phyloP scores from a whole-genome alignment of 2,329 filamentous ascomycete genomes.

The Colletotrichum simmondsii region DNA sequence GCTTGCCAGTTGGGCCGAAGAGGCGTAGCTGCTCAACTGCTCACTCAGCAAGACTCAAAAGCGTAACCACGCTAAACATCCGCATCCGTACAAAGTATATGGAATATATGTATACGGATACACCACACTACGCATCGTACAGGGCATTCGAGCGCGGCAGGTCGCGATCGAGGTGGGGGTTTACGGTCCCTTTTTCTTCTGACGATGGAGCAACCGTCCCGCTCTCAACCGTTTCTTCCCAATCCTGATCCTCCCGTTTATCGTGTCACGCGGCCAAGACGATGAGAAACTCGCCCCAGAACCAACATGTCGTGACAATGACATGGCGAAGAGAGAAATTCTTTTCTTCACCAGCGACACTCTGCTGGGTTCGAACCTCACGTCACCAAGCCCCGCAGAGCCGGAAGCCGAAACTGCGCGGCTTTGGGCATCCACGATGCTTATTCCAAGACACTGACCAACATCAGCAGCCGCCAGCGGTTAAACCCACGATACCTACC shows the following conservation, averaged over 20 bases:
- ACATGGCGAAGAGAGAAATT: not conserved
- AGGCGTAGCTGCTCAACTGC: constrained; percentile 9
- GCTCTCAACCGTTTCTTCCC: constrained; percentile 1
- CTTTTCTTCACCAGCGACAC: not conserved
- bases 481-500: not conserved
- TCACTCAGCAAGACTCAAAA: not conserved
- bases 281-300: not conserved
- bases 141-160: not conserved
- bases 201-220: constrained; percentile 9
- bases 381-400: not conserved
- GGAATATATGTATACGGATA: not conserved
- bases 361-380: not conserved
- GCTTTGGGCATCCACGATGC: constrained; percentile 18
- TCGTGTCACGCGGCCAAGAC: not conserved
- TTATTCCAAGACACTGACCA: not conserved
- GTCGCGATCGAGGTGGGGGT: not conserved
- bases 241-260: not conserved
- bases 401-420: not conserved
- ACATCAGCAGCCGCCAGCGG: not conserved
- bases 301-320: constrained; percentile 5
- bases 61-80: not conserved
- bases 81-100: too few relatives aligned
- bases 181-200: not conserved
- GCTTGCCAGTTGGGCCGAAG: not conserved
- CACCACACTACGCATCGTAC: not conserved